Conservation (phyloP, 495 filamentous ascomycete species). For the Antarctomyces pellizariae region DNA sequence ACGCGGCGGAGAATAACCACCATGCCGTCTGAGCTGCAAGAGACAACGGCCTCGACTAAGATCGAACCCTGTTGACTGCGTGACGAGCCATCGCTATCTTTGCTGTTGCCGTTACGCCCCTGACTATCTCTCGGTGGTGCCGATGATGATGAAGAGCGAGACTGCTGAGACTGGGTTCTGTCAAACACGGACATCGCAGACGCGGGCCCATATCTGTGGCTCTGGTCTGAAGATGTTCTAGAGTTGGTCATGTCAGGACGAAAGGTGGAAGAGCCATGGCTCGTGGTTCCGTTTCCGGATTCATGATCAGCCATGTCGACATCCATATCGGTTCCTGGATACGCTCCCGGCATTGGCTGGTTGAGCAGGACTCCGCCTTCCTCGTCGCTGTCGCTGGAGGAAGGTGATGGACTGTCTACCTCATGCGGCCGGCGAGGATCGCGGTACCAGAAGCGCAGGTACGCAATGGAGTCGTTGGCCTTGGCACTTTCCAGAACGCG, state of each 20-base stretch:
- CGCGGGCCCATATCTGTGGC: slow-evolving; percentile 5
- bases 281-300: slow-evolving; percentile 1
- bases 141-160: slow-evolving; percentile 6
- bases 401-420: slow-evolving; percentile 9
- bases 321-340: slow-evolving; percentile 13
- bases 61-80: no score
- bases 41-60: slow-evolving; percentile 71
- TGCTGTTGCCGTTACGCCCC: no score
- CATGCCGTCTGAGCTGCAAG: slow-evolving; percentile 72
- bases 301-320: slow-evolving; percentile 10
- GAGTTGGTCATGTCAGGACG: neutral
- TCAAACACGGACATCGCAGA: slow-evolving; percentile 5
- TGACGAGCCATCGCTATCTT: neutral
- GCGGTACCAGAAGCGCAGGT: slow-evolving; percentile 72
- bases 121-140: no score
- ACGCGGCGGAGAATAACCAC: slow-evolving; percentile 66
- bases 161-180: slow-evolving; percentile 2
- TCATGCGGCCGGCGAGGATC: slow-evolving; percentile 33
- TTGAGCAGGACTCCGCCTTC: slow-evolving; percentile 6
- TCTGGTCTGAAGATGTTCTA: slow-evolving; percentile 3
- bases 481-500: slow-evolving; percentile 66
- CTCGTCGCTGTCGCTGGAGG: slow-evolving; percentile 12
- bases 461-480: slow-evolving; percentile 83
- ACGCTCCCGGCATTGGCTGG: neutral
- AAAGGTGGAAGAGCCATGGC: neutral